These are phyloP conservation scores for Trametes punicea DNA, from an alignment of 768 basidiomycete species.

Conservation along the genomic window DNA sequence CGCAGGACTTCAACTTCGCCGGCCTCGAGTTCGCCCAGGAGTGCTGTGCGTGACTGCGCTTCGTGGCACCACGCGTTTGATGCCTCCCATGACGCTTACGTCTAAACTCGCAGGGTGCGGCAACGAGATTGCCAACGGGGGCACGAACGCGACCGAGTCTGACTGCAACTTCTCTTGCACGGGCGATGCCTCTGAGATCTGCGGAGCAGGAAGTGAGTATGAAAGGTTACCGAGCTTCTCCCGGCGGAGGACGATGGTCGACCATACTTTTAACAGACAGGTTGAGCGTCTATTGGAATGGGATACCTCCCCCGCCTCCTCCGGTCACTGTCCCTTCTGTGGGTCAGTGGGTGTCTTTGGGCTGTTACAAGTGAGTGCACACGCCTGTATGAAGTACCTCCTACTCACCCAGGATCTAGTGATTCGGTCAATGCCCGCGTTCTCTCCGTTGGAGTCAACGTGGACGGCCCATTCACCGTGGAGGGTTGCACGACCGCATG, in stretches of 20 bases:
- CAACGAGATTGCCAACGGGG: slow-evolving; percentile 46
- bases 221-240: not conserved
- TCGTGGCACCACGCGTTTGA: not conserved
- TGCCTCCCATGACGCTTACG: not conserved
- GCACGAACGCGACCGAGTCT: slow-evolving; percentile 40
- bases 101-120: slow-evolving; percentile 54
- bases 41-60: slow-evolving; percentile 49
- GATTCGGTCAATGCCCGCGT: slow-evolving; percentile 35
- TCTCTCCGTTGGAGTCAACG: slow-evolving; percentile 32
- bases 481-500: slow-evolving; percentile 61
- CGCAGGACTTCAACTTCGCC: slow-evolving; percentile 55
- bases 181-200: slow-evolving; percentile 54
- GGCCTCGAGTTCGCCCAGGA: slow-evolving; percentile 67
- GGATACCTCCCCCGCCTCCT: slow-evolving; percentile 49
- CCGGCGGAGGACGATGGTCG: slow-evolving; percentile 1
- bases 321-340: slow-evolving; percentile 52
- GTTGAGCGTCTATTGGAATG: slow-evolving; percentile 65
- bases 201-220: slow-evolving; percentile 49
- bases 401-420: slow-evolving; percentile 25
- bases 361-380: slow-evolving; percentile 63
- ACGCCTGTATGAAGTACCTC: not conserved
- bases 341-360: slow-evolving; percentile 65
- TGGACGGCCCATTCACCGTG: slow-evolving; percentile 46
- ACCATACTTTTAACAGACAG: slow-evolving; percentile 26
- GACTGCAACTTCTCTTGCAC: slow-evolving; percentile 64